Conservation (phyloP, 2,329 filamentous ascomycete species). For the Xylariaceae sp. region DNA sequence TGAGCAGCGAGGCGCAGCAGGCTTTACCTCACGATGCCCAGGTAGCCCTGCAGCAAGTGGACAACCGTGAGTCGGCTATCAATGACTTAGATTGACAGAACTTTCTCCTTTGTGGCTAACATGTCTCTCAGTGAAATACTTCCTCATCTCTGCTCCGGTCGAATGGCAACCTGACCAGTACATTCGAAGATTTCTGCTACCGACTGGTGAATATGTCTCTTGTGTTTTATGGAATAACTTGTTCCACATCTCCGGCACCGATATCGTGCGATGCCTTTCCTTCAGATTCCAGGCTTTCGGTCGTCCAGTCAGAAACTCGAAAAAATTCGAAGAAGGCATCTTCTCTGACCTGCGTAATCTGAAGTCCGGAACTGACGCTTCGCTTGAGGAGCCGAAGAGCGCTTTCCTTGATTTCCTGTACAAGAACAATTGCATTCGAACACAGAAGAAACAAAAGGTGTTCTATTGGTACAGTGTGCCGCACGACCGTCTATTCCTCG, state of each 20-base stretch:
- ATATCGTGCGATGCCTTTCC: slow-evolving; percentile 95
- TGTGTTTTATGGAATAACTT: slow-evolving; percentile 99
- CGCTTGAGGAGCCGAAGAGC: slow-evolving; percentile 97
- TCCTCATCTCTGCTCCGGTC: slow-evolving; percentile 95
- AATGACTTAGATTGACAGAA: neutral
- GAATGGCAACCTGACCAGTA: slow-evolving; percentile 97
- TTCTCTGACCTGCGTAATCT: slow-evolving; percentile 98
- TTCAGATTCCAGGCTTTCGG: slow-evolving; percentile 99
- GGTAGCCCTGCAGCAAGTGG: slow-evolving; percentile 95
- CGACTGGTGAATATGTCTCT: slow-evolving; percentile 97
- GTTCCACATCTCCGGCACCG: slow-evolving; percentile 97
- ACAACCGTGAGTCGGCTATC: slow-evolving; percentile 68
- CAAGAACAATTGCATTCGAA: slow-evolving; percentile 99
- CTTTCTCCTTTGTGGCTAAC: slow-evolving; percentile 21
- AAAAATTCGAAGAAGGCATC: slow-evolving; percentile 99
- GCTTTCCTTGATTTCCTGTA: slow-evolving; percentile 97
- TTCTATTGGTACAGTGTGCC: slow-evolving; percentile 99
- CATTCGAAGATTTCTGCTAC: slow-evolving; percentile 89
- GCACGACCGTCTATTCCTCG: slow-evolving; percentile 93
- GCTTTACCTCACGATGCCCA: slow-evolving; percentile 93
- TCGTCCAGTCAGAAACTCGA: slow-evolving; percentile 97
- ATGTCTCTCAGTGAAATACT: slow-evolving; percentile 78
- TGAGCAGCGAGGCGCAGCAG: slow-evolving; percentile 95
- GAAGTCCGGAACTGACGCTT: slow-evolving; percentile 96
- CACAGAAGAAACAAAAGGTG: slow-evolving; percentile 99